Evolutionary conservation across 495 filamentous ascomycete species (phyloP), one percentile per base, ranked within the genome.

Genomic region (Aspergillus biplanus): DNA sequence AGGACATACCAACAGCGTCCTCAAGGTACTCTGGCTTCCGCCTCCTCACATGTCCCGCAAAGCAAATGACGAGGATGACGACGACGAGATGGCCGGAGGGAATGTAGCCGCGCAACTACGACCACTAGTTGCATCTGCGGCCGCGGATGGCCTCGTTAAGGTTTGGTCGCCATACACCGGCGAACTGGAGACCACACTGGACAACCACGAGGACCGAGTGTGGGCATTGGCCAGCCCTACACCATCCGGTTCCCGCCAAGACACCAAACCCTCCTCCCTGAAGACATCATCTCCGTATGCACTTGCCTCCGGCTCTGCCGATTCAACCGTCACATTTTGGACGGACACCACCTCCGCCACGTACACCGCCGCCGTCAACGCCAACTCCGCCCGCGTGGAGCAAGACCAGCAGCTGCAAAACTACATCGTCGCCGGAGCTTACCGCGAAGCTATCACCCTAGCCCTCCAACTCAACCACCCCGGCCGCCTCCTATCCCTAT

Each of bases 61-160:
- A 32, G 32, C 70, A 31, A 59, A 62, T n/a, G 66, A 65, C 4
- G 75, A 78, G 5, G 71, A 75, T 5, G 73, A 79, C 9, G 77
- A 76, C 16, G 75, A 79, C 8, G 75, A 76, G 31, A 64, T 69
- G 44, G 46, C 66, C n/a, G 62, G 65, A 34, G 60, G 58, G 21
- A 74, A 74, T 15, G 62, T 62, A 18, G 61, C 73, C 27, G 59
- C 65, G n/a, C 75, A 75, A 68, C 65, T 74, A 66, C 59, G 82
- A 65, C 66, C 82, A 82, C 61, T 93, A 33, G 82, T 97, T 35
- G 96, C 91, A 9, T 92, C 88, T 61, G 93, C 96, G 7, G 96
- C 91, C 35, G 94, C 92, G 49, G 95, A 99, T 76, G 93, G 93
- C n/a, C 80, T 99, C 6, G 92, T 99, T 52, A 99, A 98, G 75